Evolutionary conservation across 129 eudicot species (phyloP).

Genomic region (Saposhnikovia divaricata): DNA sequence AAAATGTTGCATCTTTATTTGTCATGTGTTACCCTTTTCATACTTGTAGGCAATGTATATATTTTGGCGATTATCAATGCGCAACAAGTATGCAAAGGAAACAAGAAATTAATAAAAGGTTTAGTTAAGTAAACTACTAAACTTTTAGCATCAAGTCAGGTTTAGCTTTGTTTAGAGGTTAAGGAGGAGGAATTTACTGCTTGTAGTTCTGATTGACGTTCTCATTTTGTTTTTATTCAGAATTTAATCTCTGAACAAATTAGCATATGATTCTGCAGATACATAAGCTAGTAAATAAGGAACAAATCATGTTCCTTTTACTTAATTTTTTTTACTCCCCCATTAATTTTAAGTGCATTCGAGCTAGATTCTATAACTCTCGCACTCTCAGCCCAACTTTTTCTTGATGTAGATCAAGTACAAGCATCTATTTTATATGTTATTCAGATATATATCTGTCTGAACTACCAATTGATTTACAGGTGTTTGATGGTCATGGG

Average conservation of each 20-base stretch:
- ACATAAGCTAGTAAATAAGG: not conserved
- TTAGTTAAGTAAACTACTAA: not conserved
- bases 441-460: not conserved
- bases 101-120: not conserved
- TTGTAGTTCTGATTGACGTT: not conserved
- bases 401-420: not conserved
- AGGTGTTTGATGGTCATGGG: conserved; percentile 99
- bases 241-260: not conserved
- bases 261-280: not conserved
- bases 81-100: not conserved
- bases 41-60: too few relatives aligned
- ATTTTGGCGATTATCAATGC: not conserved
- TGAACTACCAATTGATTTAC: conserved; percentile 13
- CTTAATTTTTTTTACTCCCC: not conserved
- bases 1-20: too few relatives aligned
- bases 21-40: too few relatives aligned
- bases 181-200: not conserved
- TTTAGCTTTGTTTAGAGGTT: not conserved
- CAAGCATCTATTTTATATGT: not conserved
- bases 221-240: not conserved
- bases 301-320: not conserved
- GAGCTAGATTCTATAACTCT: not conserved
- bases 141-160: not conserved
- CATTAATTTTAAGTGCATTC: not conserved
- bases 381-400: not conserved